A percentile compares a stretch with the other conserved stretches of the same genome.
Evolutionary conservation across 495 filamentous ascomycete genomes (phyloP).

Genomic region (Aspergillus affinis): DNA sequence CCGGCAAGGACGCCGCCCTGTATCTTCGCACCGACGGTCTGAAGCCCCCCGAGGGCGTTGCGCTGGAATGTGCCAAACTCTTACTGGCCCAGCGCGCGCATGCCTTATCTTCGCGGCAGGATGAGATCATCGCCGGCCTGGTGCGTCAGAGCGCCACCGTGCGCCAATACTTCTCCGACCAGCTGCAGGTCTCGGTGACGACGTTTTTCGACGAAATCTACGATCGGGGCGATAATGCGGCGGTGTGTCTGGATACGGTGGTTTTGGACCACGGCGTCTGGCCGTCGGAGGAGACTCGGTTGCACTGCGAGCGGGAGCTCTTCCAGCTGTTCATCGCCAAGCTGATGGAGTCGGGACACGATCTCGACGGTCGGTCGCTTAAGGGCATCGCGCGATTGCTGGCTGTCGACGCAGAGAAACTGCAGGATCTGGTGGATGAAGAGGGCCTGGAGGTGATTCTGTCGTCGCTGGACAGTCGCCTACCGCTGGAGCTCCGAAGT

Average conservation of each 20-base stretch:
- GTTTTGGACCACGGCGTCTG: conserved; percentile 58
- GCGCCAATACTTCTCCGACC: conserved; percentile 51
- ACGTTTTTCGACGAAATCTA: conserved; percentile 59
- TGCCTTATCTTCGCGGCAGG: conserved; percentile 43
- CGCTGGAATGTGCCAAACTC: conserved; percentile 53
- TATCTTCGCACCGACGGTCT: conserved; percentile 54
- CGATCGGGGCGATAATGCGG: conserved; percentile 58
- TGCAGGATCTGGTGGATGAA: conserved; percentile 69
- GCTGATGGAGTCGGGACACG: conserved; percentile 61
- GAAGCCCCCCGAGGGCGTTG: conserved; percentile 52
- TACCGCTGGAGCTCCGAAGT: conserved; percentile 62
- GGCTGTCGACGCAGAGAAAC: conserved; percentile 53
- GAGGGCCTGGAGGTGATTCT: conserved; percentile 80
- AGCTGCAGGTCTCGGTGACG: conserved; percentile 49
- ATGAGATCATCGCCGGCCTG: conserved; percentile 61
- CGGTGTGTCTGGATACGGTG: conserved; percentile 56
- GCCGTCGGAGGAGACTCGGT: conserved; percentile 50
- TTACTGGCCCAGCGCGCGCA: conserved; percentile 46
- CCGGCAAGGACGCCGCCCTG: conserved; percentile 56
- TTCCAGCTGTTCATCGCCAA: conserved; percentile 66
- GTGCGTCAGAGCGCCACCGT: conserved; percentile 56
- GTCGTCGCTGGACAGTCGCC: conserved; percentile 72
- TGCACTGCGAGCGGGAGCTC: conserved; percentile 56
- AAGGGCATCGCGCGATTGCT: conserved; percentile 64
- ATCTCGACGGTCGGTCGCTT: conserved; percentile 58